phyloP scores from a whole-genome alignment of 257 asterid genomes.

The Scutellaria baicalensis region DNA sequence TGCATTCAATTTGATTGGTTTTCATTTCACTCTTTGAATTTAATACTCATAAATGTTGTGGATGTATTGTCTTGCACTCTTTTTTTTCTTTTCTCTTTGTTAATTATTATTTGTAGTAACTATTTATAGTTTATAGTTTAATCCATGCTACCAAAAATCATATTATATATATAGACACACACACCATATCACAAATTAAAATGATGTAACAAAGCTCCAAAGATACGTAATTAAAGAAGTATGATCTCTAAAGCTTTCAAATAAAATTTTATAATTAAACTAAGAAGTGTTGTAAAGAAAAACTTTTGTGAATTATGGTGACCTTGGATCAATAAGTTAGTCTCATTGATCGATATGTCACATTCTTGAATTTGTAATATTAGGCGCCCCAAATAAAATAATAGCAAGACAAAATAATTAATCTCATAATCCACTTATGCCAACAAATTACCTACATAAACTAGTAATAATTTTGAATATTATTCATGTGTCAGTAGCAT shows the following conservation, averaged over 20 bases:
- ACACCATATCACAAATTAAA: background rate
- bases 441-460: background rate
- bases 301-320: background rate
- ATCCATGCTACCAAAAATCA: background rate
- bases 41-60: background rate
- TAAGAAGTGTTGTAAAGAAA: too few relatives aligned
- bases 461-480: background rate
- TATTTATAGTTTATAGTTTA: too few relatives aligned
- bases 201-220: too few relatives aligned
- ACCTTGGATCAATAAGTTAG: background rate
- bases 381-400: background rate
- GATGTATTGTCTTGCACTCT: background rate
- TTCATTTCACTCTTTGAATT: background rate
- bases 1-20: conserved; percentile 3
- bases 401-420: background rate
- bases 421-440: background rate
- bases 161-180: too few relatives aligned
- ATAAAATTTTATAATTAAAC: too few relatives aligned
- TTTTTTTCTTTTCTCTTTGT: too few relatives aligned
- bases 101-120: background rate
- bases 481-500: background rate
- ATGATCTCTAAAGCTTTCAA: too few relatives aligned
- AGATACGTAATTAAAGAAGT: too few relatives aligned
- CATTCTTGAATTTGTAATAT: conserved; percentile 4
- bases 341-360: background rate